A percentile compares a stretch with the other conserved stretches of the same genome.
Evolutionary conservation across 805 yeast species (phyloP).

Genomic region (Wickerhamiella azyma): DNA sequence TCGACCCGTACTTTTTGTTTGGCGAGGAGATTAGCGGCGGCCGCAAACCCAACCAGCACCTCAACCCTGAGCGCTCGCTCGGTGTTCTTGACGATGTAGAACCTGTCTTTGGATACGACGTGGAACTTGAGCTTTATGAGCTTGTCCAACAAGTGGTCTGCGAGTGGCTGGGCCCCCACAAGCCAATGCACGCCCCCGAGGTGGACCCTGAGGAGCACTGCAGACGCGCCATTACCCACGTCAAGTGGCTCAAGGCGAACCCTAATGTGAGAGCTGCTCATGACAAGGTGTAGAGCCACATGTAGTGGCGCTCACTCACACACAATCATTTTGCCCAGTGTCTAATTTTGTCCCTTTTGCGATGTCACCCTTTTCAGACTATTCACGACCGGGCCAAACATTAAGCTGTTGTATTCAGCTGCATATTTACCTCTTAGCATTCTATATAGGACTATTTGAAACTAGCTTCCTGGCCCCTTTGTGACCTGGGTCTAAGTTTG

Average conservation of each 20-base stretch:
- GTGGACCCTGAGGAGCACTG: not conserved
- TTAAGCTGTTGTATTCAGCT: too few species aligned
- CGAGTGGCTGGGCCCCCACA: not conserved
- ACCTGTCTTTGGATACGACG: too few species aligned
- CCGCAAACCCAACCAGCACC: not conserved
- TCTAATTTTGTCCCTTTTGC: too few species aligned
- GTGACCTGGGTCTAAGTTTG: too few species aligned
- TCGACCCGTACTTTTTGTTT: not conserved
- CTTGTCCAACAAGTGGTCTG: not conserved
- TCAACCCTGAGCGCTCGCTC: not conserved
- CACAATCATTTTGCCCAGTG: too few species aligned
- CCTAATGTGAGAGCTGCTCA: not conserved
- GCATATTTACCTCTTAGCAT: too few species aligned
- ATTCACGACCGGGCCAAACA: too few species aligned
- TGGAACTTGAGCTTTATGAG: not conserved
- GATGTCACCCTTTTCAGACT: too few species aligned
- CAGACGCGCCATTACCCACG: not conserved
- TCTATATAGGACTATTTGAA: too few species aligned
- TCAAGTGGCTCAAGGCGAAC: not conserved
- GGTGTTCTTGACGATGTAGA: constrained; percentile 1
- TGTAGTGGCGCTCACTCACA: too few species aligned
- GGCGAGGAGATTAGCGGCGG: not conserved
- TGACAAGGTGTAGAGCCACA: too few species aligned
- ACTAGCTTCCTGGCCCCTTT: too few species aligned
- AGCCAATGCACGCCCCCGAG: not conserved